Evolutionary conservation across 495 filamentous ascomycete species (phyloP).

Genomic region (Neurospora sp.): DNA sequence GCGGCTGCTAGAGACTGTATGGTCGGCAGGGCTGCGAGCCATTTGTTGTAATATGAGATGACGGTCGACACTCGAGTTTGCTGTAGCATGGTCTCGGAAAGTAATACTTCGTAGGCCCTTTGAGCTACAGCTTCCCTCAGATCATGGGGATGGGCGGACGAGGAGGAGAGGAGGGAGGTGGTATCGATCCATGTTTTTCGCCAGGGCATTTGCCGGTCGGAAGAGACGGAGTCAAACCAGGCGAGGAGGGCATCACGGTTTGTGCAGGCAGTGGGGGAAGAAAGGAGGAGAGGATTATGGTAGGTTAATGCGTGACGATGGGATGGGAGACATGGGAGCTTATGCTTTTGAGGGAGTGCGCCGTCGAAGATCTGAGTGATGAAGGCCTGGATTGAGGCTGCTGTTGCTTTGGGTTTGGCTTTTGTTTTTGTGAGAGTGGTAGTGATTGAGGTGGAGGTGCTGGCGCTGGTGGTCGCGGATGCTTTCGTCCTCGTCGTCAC

Average conservation of each 20-base stretch:
- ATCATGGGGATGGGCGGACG: not conserved
- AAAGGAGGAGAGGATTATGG: slow-evolving; percentile 33
- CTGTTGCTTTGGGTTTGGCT: not conserved
- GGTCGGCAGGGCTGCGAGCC: slow-evolving; percentile 34
- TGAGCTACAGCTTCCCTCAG: slow-evolving; percentile 19
- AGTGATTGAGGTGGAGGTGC: not conserved
- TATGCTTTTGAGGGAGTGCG: not conserved
- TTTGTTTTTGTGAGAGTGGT: not conserved
- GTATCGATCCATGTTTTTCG: slow-evolving; percentile 33
- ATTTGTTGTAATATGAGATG: slow-evolving; percentile 34
- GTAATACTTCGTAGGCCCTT: slow-evolving; percentile 41
- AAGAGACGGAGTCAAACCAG: slow-evolving; percentile 30
- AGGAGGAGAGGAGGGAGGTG: slow-evolving; percentile 2
- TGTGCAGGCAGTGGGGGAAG: slow-evolving; percentile 10
- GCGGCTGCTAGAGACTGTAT: slow-evolving; percentile 28
- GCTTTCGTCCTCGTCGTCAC: not conserved
- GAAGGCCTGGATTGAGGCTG: not conserved
- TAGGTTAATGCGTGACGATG: slow-evolving; percentile 22
- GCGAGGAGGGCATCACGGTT: slow-evolving; percentile 20
- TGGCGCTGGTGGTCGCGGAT: not conserved
- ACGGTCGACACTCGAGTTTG: slow-evolving; percentile 39
- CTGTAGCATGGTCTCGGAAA: slow-evolving; percentile 42
- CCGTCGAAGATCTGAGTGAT: not conserved
- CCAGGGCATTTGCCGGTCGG: slow-evolving; percentile 36
- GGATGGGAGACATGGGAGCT: not conserved